Base-by-base conservation (phyloP, 2,329 filamentous ascomycete genomes). In the Ceratocystiopsis sp. region DNA sequence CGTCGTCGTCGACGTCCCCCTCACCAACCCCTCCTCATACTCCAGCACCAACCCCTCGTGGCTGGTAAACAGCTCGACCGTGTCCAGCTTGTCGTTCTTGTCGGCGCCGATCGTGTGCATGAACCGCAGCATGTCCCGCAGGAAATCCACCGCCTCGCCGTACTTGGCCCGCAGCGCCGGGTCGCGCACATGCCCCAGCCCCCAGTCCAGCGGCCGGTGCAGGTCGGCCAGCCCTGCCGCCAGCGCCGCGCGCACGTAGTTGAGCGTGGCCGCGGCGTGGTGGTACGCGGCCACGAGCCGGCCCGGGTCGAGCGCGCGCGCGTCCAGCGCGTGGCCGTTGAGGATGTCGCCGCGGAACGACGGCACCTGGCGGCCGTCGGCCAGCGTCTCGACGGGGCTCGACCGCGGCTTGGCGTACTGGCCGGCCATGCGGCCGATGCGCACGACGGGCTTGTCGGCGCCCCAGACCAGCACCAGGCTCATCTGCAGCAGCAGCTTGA, bases 381-480 rank as follows among this genome's bases (percentile, higher is more conserved):
- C 66, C 2, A 77, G 71, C 38, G 45, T 47, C 64, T 98, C 91
- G 35, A 77, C 87, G 0, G 89, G 83, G 53, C 80, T 93, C 4
- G 85, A 94, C 45, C 91, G 71, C 3, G 89, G 91, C 64, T 98
- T 98, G 29, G 91, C 91, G 56, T 94, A 98, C 67, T 98, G 91
- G 4, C 91, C 91, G 13, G 91, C 91, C 78, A 96, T 95, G 47
- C 91, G 78, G 15, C 85, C 91, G 55, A 98, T 93, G 52, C 91
- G 78, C 40, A 98, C 85, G 4, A 98, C 86, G 7, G 84, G 83
- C 63, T 77, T 78, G 62, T 72, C 69, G 46, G 70, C 71, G 52
- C 84, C 91, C 80, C 87, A 95, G 59, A 96, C 87, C 47, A 98
- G 69, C 1, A 98, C 84, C 52, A 98, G 66, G 51, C 84, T 93